Percentiles rank a stretch among this genome's conserved stretches.
These are phyloP conservation scores for Cystobasidium tubakii DNA, from an alignment of 768 basidiomycete genomes.

Conservation along the genomic window DNA sequence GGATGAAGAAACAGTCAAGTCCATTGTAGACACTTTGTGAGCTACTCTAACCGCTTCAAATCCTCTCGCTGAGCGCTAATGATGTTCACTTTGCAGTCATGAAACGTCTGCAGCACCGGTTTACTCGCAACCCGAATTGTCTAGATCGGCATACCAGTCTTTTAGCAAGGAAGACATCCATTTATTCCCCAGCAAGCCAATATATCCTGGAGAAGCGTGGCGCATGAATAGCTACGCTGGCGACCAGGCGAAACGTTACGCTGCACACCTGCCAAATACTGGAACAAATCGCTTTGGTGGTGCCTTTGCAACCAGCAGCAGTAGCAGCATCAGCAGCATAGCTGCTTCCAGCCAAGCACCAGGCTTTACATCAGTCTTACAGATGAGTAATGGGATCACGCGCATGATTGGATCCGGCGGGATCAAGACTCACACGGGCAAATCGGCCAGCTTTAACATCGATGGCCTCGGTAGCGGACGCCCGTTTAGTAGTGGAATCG, in stretches of 20 bases:
- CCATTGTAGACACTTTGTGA: slow-evolving; percentile 10
- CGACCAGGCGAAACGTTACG: slow-evolving; percentile 23
- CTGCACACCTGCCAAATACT: slow-evolving; percentile 6
- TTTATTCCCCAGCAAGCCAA: slow-evolving; percentile 6
- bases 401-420: neutral
- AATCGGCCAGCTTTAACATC: neutral
- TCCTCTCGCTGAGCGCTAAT: neutral
- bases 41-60: neutral
- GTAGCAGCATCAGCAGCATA: neutral
- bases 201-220: slow-evolving; percentile 26
- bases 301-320: slow-evolving; percentile 19
- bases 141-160: neutral
- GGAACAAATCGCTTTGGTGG: slow-evolving; percentile 20
- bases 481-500: neutral
- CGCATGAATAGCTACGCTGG: slow-evolving; percentile 30
- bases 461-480: neutral
- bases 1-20: neutral
- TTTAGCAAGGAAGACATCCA: neutral
- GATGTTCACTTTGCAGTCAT: neutral
- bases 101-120: neutral
- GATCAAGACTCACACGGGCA: too few relatives aligned
- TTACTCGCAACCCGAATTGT: slow-evolving; percentile 10
- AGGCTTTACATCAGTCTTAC: slow-evolving; percentile 24
- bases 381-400: neutral
- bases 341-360: slow-evolving; percentile 27